These are phyloP conservation scores for Schrenkiella parvula DNA, from an alignment of 345 rosid species.

Conservation along the genomic window DNA sequence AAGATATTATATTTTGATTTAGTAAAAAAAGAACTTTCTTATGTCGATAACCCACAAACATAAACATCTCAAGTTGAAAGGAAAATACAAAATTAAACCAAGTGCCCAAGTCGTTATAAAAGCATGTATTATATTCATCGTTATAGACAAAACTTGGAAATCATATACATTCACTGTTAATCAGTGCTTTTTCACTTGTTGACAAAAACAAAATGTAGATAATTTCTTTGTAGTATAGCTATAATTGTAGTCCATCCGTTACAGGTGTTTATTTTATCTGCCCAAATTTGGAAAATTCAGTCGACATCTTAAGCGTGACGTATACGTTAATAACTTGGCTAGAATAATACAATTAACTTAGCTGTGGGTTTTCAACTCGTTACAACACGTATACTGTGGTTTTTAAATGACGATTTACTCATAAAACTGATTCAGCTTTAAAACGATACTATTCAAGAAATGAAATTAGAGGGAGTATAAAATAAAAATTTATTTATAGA, in stretches of 20 bases:
- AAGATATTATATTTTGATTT: too few relatives aligned
- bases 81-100: slow-evolving; percentile 2
- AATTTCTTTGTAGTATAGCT: slow-evolving; percentile 13
- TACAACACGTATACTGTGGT: background rate
- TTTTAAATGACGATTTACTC: too few relatives aligned
- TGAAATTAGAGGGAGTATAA: too few relatives aligned
- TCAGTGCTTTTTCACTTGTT: background rate
- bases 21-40: background rate
- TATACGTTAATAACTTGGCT: background rate
- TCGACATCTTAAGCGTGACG: slow-evolving; percentile 1
- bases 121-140: background rate
- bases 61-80: slow-evolving; percentile 5
- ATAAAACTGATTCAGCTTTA: too few relatives aligned
- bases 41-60: slow-evolving; percentile 10
- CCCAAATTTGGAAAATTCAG: background rate
- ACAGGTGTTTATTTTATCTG: too few relatives aligned
- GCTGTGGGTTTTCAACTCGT: background rate
- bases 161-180: background rate
- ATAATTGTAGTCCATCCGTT: background rate
- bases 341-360: background rate
- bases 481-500: too few relatives aligned
- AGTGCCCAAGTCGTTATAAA: background rate
- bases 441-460: too few relatives aligned
- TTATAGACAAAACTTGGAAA: background rate
- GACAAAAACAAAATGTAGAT: background rate